Conservation (phyloP, 2,329 filamentous ascomycete genomes). For the Hypomyces rosellus region DNA sequence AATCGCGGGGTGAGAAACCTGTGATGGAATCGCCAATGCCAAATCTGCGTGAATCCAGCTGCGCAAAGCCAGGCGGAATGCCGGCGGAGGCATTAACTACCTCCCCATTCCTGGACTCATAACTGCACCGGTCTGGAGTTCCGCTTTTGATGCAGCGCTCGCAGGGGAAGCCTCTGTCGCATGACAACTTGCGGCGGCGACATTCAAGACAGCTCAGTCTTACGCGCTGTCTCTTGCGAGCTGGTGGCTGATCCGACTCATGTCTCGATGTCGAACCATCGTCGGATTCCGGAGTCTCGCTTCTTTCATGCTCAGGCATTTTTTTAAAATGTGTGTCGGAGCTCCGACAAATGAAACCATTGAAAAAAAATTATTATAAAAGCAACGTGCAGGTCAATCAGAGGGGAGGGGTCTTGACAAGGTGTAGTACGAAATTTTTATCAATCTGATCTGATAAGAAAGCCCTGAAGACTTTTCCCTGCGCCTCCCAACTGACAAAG, state of each 20-base stretch:
- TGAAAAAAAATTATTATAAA: constrained; percentile 11
- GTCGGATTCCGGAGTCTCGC: constrained; percentile 35
- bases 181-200: constrained; percentile 54
- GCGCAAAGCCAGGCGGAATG: constrained; percentile 36
- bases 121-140: constrained; percentile 53
- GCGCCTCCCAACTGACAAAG: not conserved
- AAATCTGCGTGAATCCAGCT: constrained; percentile 35
- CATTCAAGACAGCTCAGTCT: constrained; percentile 56
- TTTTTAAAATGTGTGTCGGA: constrained; percentile 22
- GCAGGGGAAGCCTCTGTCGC: constrained; percentile 55
- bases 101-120: constrained; percentile 50
- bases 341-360: constrained; percentile 26
- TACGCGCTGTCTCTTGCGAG: constrained; percentile 54
- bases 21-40: constrained; percentile 25
- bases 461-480: constrained; percentile 10
- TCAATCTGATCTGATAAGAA: constrained; percentile 37
- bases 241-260: constrained; percentile 29
- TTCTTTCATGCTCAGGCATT: constrained; percentile 26
- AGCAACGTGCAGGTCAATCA: constrained; percentile 6
- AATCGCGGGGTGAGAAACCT: constrained; percentile 29
- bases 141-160: constrained; percentile 57
- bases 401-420: constrained; percentile 19
- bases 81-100: constrained; percentile 43
- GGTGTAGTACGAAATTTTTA: constrained; percentile 29
- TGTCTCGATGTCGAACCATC: constrained; percentile 19